These are phyloP conservation scores for Scedosporium minutisporum DNA, from an alignment of 2,329 filamentous ascomycete species.

Conservation along the genomic window DNA sequence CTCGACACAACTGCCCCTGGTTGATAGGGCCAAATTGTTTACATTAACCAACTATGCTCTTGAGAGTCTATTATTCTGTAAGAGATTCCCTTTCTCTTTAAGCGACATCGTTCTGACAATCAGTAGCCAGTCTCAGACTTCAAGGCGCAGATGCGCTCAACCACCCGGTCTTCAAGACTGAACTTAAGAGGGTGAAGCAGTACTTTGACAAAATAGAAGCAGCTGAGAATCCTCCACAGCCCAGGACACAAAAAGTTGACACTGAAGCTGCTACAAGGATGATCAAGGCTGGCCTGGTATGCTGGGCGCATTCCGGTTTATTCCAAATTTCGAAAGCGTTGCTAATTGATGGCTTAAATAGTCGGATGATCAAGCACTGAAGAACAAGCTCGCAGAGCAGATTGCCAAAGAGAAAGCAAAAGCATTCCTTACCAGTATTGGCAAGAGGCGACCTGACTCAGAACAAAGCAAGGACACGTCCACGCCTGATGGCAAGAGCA, in stretches of 20 bases:
- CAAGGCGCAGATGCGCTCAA: slow-evolving; percentile 72
- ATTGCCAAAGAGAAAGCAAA: slow-evolving; percentile 47
- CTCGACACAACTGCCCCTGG: slow-evolving; percentile 71
- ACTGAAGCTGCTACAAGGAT: slow-evolving; percentile 73
- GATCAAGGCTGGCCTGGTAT: slow-evolving; percentile 69
- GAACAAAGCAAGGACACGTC: not conserved
- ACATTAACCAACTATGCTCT: slow-evolving; percentile 82
- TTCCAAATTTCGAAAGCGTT: not conserved
- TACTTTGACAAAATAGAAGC: slow-evolving; percentile 89
- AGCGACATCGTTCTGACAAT: slow-evolving; percentile 5
- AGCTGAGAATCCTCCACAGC: slow-evolving; percentile 52
- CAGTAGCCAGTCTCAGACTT: slow-evolving; percentile 59
- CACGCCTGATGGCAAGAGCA: slow-evolving; percentile 23
- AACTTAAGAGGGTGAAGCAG: slow-evolving; percentile 77
- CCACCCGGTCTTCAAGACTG: slow-evolving; percentile 68
- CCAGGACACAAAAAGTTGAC: slow-evolving; percentile 47
- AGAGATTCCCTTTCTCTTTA: slow-evolving; percentile 14
- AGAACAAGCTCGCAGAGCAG: slow-evolving; percentile 42
- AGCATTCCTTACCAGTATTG: slow-evolving; percentile 36
- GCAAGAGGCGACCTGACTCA: slow-evolving; percentile 12
- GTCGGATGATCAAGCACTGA: slow-evolving; percentile 43
- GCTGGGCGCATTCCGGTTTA: slow-evolving; percentile 12
- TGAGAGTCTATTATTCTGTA: slow-evolving; percentile 82
- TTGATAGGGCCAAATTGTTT: slow-evolving; percentile 91
- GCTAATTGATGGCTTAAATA: slow-evolving; percentile 13